Conservation (phyloP, 2,329 filamentous ascomycete species). For the Zalaria obscura region DNA sequence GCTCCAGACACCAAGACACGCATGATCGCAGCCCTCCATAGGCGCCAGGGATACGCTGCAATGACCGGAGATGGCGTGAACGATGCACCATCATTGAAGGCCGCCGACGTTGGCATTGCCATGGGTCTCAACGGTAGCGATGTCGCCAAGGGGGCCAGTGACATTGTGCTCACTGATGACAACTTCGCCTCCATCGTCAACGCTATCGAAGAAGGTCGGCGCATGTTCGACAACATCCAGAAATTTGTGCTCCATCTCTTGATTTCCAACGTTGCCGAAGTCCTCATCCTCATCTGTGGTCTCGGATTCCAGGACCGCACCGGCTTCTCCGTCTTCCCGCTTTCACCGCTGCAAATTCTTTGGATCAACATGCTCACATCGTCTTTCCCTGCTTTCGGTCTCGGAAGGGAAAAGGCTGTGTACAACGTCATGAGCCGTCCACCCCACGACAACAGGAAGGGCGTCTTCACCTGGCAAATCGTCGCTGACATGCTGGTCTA, state of each 20-base stretch:
- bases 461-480: slow-evolving; percentile 67
- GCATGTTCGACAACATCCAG: slow-evolving; percentile 79
- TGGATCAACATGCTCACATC: slow-evolving; percentile 95
- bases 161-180: slow-evolving; percentile 70
- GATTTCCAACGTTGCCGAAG: slow-evolving; percentile 70
- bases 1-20: slow-evolving; percentile 76
- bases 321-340: slow-evolving; percentile 65
- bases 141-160: slow-evolving; percentile 67
- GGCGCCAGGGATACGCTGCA: slow-evolving; percentile 61
- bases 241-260: slow-evolving; percentile 72
- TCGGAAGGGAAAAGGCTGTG: slow-evolving; percentile 64
- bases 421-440: slow-evolving; percentile 68
- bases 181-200: slow-evolving; percentile 79
- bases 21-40: slow-evolving; percentile 79
- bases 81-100: slow-evolving; percentile 67
- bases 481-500: slow-evolving; percentile 69
- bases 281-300: slow-evolving; percentile 63
- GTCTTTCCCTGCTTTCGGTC: slow-evolving; percentile 73
- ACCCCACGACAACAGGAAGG: slow-evolving; percentile 52
- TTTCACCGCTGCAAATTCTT: slow-evolving; percentile 72
- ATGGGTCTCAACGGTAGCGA: slow-evolving; percentile 79
- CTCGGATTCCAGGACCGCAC: slow-evolving; percentile 60
- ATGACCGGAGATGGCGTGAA: slow-evolving; percentile 89
- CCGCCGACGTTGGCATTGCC: slow-evolving; percentile 73
- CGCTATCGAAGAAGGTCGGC: slow-evolving; percentile 65